Evolutionary conservation across 352 stramenopile genomes (phyloP).

Genomic region (Phytophthora sansomeana): DNA sequence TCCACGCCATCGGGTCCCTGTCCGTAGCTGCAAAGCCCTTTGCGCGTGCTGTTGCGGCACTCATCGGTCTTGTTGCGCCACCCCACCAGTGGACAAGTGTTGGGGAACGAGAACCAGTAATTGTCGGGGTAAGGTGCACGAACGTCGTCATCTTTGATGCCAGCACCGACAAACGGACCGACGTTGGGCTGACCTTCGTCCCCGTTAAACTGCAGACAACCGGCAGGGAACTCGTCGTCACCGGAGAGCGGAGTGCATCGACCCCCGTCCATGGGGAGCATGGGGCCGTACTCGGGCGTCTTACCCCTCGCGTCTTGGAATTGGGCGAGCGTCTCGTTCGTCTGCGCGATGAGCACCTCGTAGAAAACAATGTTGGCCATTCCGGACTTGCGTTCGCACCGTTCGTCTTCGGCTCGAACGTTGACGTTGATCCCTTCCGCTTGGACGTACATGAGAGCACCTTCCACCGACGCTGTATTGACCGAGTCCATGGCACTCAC

Average conservation of each 20-base stretch:
- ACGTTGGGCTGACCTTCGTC: conserved; percentile 64
- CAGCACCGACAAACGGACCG: conserved; percentile 73
- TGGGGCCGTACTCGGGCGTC: conserved; percentile 74
- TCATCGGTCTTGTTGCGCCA: conserved; percentile 69
- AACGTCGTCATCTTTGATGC: conserved; percentile 57
- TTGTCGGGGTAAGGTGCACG: conserved; percentile 60
- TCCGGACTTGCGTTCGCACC: conserved; percentile 68
- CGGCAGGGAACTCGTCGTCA: conserved; percentile 46
- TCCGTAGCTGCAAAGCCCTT: conserved; percentile 69
- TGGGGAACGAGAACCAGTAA: conserved; percentile 77
- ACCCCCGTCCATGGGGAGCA: conserved; percentile 73
- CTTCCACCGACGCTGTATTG: conserved; percentile 79
- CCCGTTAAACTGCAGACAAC: conserved; percentile 77
- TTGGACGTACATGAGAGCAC: conserved; percentile 84
- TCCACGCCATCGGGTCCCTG: conserved; percentile 68
- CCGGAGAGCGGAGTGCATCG: conserved; percentile 61
- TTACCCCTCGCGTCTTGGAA: conserved; percentile 64
- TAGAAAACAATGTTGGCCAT: conserved; percentile 84
- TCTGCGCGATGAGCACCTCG: conserved; percentile 68
- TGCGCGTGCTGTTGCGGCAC: conserved; percentile 58
- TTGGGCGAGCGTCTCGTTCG: conserved; percentile 63
- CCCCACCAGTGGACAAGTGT: conserved; percentile 57
- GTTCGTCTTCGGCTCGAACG: conserved; percentile 47
- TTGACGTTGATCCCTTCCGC: conserved; percentile 81
- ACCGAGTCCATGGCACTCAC: conserved; percentile 69